Base-by-base conservation (phyloP, 169 alveolate species). In the Plasmodium inui region DNA sequence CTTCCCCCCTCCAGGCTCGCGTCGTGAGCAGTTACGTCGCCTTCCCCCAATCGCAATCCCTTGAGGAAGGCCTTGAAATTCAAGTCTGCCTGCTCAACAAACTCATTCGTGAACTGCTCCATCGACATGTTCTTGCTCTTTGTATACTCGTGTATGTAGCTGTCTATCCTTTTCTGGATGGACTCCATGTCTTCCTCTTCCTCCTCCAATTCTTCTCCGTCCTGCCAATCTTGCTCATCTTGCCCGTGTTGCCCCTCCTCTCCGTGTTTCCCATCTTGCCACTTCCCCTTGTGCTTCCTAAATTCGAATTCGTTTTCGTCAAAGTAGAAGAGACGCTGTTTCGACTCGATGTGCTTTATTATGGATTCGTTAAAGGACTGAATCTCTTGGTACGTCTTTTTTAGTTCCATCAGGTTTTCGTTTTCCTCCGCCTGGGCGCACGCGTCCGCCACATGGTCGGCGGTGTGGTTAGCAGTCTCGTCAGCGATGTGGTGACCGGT, bases 281-380 rank as follows among this genome's bases (percentile, higher is more conserved):
- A n/a, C n/a, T n/a, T n/a, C 14, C 39, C 55, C 2, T 17, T 17
- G 4, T 12, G 50, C 9, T n/a, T 72, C 22, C 4, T 85, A 30
- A 53, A 10, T n/a, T 12, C 14, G 39, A 34, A 17, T 8, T 82
- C 67, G 41, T 85, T 26, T 22, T 76, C 83, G n/a, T 88, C 71
- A 79, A 78, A 78, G 81, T 88, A 78, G 55, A n/a, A 88, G n/a
- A 88, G 46, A 0, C 50, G 41, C 71, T 76, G 94, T 30, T 88
- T 80, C 46, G 72, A n/a, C 30, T 88, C 94, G 44, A 88, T 70
- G 19, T 22, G 53, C 19, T 61, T 46, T 39, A 88, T 37, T 32
- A 88, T 88, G n/a, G 79, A 78, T 17, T 88, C 94, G 44, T 88
- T 88, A 41, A 88, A 88, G 8, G 61, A 19, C 30, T 88, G 94